phyloP scores from a whole-genome alignment of 352 stramenopile species.

The Saprolegnia diclina region DNA sequence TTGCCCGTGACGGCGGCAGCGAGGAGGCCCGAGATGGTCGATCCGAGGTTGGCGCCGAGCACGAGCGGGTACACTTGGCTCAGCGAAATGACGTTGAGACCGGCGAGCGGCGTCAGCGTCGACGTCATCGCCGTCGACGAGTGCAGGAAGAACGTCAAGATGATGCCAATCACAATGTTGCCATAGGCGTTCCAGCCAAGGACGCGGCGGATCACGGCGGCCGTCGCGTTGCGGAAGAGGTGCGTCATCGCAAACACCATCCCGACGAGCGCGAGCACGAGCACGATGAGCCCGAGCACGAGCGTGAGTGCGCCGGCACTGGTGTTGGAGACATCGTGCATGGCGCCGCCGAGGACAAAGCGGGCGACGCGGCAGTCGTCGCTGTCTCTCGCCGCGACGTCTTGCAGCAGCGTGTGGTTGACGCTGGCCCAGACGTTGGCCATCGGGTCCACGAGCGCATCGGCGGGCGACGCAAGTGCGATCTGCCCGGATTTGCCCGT shows the following conservation, averaged over 20 bases:
- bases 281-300: slow-evolving; percentile 40
- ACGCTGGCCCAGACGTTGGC: background rate
- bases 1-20: slow-evolving; percentile 80
- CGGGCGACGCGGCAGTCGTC: background rate
- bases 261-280: slow-evolving; percentile 43
- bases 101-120: slow-evolving; percentile 71
- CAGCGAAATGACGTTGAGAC: slow-evolving; percentile 78
- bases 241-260: slow-evolving; percentile 52
- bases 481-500: background rate
- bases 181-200: slow-evolving; percentile 88
- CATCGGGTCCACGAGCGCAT: background rate
- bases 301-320: slow-evolving; percentile 11
- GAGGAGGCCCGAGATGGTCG: slow-evolving; percentile 83
- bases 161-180: slow-evolving; percentile 75
- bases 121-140: slow-evolving; percentile 7
- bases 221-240: slow-evolving; percentile 77
- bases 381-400: background rate
- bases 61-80: slow-evolving; percentile 87
- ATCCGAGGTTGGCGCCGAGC: slow-evolving; percentile 90
- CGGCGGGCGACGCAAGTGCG: background rate
- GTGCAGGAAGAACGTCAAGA: background rate
- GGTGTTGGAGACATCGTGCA: background rate
- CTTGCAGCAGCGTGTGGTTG: background rate
- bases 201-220: slow-evolving; percentile 76
- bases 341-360: background rate